phyloP scores from a whole-genome alignment of 192 early-diverging fungal species.

The Entomortierella lignicola region DNA sequence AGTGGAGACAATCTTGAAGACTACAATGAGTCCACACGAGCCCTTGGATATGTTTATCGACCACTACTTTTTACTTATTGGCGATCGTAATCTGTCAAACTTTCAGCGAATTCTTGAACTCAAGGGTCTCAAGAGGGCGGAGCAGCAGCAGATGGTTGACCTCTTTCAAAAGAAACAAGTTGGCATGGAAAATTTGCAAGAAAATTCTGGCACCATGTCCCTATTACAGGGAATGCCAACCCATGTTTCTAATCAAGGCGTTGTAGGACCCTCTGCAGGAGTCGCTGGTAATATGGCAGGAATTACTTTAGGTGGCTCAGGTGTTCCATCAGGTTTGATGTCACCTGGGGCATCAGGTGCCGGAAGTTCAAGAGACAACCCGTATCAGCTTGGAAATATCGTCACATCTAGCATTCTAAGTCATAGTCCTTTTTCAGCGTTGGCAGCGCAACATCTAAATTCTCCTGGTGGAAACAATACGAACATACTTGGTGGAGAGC shows the following conservation, averaged over 20 bases:
- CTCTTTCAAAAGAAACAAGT: slow-evolving; percentile 59
- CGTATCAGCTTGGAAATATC: slow-evolving; percentile 47
- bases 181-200: slow-evolving; percentile 51
- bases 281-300: slow-evolving; percentile 42
- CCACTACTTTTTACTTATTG: slow-evolving; percentile 89
- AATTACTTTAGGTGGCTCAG: slow-evolving; percentile 23
- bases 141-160: slow-evolving; percentile 69
- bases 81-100: slow-evolving; percentile 70
- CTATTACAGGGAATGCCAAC: slow-evolving; percentile 43
- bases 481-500: slow-evolving; percentile 13
- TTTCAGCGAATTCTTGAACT: slow-evolving; percentile 89
- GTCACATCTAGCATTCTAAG: slow-evolving; percentile 45
- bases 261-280: slow-evolving; percentile 39
- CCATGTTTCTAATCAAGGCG: slow-evolving; percentile 39
- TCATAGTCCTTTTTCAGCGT: slow-evolving; percentile 47
- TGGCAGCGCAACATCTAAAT: slow-evolving; percentile 34
- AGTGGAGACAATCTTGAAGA: slow-evolving; percentile 91
- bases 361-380: slow-evolving; percentile 5
- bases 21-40: slow-evolving; percentile 85
- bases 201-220: slow-evolving; percentile 61
- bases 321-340: slow-evolving; percentile 29
- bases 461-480: slow-evolving; percentile 10
- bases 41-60: slow-evolving; percentile 87
- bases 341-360: slow-evolving; percentile 9
- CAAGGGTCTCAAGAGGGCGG: slow-evolving; percentile 77